Evolutionary conservation across 176 grass and related monocot species (phyloP).

Genomic region (Otatea glauca): DNA sequence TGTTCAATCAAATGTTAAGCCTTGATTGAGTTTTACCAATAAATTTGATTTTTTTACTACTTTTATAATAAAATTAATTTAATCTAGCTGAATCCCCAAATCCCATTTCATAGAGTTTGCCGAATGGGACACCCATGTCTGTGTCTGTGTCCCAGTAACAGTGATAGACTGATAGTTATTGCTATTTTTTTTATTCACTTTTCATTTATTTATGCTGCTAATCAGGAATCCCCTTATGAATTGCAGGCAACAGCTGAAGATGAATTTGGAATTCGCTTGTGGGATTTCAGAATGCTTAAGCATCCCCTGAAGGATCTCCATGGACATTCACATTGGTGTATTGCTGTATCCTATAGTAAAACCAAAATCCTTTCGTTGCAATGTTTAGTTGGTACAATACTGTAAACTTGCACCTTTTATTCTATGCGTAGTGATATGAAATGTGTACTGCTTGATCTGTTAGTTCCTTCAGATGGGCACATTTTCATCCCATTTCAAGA

Average conservation of each 20-base stretch:
- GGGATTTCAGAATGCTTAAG: conserved; percentile 94
- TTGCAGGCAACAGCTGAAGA: conserved; percentile 94
- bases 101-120: conserved; percentile 13
- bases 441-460: no score
- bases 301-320: conserved; percentile 86
- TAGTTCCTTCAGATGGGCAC: no score
- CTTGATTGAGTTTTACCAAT: conserved; percentile 10
- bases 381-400: conserved; percentile 12
- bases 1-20: conserved; percentile 9
- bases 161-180: conserved; percentile 7
- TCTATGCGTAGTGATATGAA: no score
- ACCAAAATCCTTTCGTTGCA: conserved; percentile 18
- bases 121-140: not conserved
- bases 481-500: no score
- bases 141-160: not conserved
- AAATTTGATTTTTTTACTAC: conserved; percentile 15
- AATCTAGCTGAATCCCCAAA: not conserved
- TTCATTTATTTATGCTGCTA: conserved; percentile 26
- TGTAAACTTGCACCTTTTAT: no score
- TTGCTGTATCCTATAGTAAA: conserved; percentile 28
- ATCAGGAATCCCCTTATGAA: not conserved
- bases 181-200: conserved; percentile 15
- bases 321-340: conserved; percentile 94
- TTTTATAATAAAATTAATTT: conserved; percentile 7
- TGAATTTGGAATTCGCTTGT: conserved; percentile 86